A percentile compares a stretch with the other conserved stretches of the same genome.
Evolutionary conservation across 768 basidiomycete species (phyloP).

Genomic region (Mycena albidolilacea): DNA sequence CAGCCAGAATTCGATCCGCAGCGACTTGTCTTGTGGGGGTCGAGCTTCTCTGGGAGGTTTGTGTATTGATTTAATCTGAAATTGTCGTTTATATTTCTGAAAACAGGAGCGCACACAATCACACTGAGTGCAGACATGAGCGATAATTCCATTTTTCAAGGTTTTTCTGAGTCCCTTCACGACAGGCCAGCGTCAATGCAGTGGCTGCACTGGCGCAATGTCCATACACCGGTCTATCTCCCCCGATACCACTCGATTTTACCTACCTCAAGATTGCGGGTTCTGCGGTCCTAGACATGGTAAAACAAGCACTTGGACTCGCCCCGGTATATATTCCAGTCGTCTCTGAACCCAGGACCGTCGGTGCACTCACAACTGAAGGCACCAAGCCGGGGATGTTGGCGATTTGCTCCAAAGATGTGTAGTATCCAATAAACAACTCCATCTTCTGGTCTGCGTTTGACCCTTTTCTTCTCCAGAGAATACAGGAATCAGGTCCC

Average conservation of each 20-base stretch:
- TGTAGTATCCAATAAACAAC: slow-evolving; percentile 3
- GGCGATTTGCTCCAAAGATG: slow-evolving; percentile 19
- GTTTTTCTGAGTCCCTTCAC: background rate
- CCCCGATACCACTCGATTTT: slow-evolving; percentile 22
- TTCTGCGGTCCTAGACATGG: slow-evolving; percentile 43
- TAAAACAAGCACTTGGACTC: slow-evolving; percentile 46
- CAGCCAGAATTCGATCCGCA: slow-evolving; percentile 50
- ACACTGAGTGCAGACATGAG: slow-evolving; percentile 49
- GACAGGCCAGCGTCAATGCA: slow-evolving; percentile 45
- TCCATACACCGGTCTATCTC: slow-evolving; percentile 46
- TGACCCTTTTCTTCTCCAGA: background rate
- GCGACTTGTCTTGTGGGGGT: slow-evolving; percentile 52
- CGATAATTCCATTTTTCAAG: background rate
- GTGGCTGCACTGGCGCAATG: slow-evolving; percentile 52
- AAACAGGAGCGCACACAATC: slow-evolving; percentile 49
- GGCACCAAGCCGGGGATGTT: slow-evolving; percentile 44
- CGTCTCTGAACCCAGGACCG: slow-evolving; percentile 44
- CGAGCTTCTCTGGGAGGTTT: slow-evolving; percentile 35
- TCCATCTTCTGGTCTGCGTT: background rate
- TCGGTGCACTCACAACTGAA: slow-evolving; percentile 46
- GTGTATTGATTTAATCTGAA: background rate
- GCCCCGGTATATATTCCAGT: slow-evolving; percentile 48
- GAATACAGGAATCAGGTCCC: slow-evolving; percentile 34
- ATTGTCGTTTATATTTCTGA: background rate
- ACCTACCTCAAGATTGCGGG: slow-evolving; percentile 40